Conservation (phyloP, 768 basidiomycete species). For the Termitomyces sp. region DNA sequence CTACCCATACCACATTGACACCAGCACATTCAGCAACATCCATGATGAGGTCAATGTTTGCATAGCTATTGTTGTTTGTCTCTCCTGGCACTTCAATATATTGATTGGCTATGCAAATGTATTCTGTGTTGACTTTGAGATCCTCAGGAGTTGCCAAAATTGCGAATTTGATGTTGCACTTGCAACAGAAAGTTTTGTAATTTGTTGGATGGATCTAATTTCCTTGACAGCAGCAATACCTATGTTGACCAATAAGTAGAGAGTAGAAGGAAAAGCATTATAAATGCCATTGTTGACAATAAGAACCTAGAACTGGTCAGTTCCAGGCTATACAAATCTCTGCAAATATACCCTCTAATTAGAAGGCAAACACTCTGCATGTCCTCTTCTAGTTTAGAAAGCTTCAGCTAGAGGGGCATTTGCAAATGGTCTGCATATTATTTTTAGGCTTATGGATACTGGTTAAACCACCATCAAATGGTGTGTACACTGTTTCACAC, state of each 20-base stretch:
- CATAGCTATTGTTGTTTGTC: constrained; percentile 99
- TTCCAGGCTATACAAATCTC: too few species aligned
- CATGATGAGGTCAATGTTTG: constrained; percentile 98
- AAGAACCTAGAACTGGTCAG: constrained; percentile 63
- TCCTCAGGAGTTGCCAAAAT: constrained; percentile 99
- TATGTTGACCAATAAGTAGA: constrained; percentile 27
- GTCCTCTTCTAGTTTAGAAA: too few species aligned
- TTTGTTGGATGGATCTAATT: constrained; percentile 97
- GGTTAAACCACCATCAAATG: too few species aligned
- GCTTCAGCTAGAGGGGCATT: too few species aligned
- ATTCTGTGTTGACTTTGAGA: constrained; percentile 97
- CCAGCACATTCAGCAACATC: constrained; percentile 96
- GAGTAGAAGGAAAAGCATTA: neutral
- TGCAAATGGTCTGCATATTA: too few species aligned
- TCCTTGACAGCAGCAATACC: constrained; percentile 99
- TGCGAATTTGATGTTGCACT: constrained; percentile 95
- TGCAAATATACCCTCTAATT: too few species aligned
- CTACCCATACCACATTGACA: constrained; percentile 99
- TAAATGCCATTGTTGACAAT: constrained; percentile 93
- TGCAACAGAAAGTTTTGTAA: constrained; percentile 97
- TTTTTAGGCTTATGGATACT: too few species aligned
- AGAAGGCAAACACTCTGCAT: too few species aligned
- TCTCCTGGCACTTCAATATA: constrained; percentile 99
- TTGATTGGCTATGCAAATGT: constrained; percentile 99
- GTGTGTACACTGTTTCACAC: too few species aligned